Percentiles rank a stretch among this genome's conserved stretches.
Conservation (phyloP, 495 filamentous ascomycete genomes). For the Hypoxylon subgilvum region DNA sequence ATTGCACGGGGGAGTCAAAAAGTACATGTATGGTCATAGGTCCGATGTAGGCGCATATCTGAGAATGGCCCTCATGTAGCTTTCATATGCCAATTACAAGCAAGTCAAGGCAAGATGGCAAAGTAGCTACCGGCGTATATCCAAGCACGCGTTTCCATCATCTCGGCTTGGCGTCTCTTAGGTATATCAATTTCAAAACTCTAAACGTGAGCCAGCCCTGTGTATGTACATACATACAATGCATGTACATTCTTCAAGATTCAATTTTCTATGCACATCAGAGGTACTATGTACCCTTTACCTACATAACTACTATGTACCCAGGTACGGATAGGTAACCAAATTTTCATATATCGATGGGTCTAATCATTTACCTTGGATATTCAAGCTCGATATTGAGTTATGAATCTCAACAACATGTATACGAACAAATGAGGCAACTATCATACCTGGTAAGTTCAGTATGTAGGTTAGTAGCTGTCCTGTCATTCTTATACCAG, state of each 20-base stretch:
- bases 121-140: conserved; percentile 23
- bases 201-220: conserved; percentile 23
- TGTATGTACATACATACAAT: conserved; percentile 12
- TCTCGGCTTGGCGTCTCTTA: conserved; percentile 25
- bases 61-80: conserved; percentile 32
- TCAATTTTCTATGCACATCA: no score
- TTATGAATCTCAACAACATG: no score
- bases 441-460: no score
- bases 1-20: conserved; percentile 29
- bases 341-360: no score
- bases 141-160: conserved; percentile 24
- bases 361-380: no score
- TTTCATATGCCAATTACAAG: not conserved
- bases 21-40: conserved; percentile 33
- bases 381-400: no score
- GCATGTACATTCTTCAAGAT: not conserved
- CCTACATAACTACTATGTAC: no score
- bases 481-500: no score
- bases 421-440: no score
- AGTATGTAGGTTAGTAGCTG: no score
- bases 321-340: no score
- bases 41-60: conserved; percentile 41
- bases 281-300: no score
- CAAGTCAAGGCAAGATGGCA: not conserved
- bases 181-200: conserved; percentile 36